Percentiles rank a stretch among this genome's conserved stretches.
phyloP scores from a whole-genome alignment of 2,329 filamentous ascomycete genomes.

The Cladosporium sp. region DNA sequence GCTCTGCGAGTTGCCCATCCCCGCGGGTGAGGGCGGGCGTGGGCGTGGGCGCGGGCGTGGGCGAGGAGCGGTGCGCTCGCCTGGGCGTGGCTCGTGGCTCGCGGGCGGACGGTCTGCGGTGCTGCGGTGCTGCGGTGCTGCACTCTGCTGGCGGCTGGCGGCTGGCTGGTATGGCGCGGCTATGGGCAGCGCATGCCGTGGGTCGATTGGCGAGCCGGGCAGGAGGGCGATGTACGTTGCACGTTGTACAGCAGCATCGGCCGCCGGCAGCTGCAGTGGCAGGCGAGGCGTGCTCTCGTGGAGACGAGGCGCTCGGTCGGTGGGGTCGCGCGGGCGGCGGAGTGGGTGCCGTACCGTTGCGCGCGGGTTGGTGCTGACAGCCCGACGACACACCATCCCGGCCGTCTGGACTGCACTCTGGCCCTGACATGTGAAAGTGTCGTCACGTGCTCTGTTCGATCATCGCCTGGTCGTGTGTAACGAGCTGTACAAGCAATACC shows the following conservation, averaged over 20 bases:
- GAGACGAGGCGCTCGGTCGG: no score
- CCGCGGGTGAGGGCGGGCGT: conserved; percentile 9
- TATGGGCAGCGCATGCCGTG: conserved; percentile 2
- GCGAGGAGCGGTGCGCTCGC: not conserved
- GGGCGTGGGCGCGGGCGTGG: not conserved
- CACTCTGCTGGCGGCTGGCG: not conserved
- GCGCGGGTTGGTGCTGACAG: no score
- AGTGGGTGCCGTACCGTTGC: no score
- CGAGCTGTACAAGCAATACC: not conserved
- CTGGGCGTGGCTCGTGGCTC: not conserved
- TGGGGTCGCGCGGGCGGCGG: no score
- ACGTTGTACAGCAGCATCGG: not conserved
- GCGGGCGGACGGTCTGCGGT: not conserved
- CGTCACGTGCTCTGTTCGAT: not conserved
- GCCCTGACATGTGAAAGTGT: conserved; percentile 8
- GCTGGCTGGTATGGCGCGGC: not conserved
- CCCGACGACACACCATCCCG: not conserved
- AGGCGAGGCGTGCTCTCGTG: no score
- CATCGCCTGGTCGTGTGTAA: not conserved
- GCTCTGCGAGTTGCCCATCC: conserved; percentile 14
- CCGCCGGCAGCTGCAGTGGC: not conserved
- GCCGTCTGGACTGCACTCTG: not conserved
- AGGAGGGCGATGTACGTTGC: not conserved
- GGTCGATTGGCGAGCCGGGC: not conserved
- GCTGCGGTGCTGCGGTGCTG: conserved; percentile 3